phyloP scores from a whole-genome alignment of 164 flowering plant genomes.

The Nymphaea thermarum region DNA sequence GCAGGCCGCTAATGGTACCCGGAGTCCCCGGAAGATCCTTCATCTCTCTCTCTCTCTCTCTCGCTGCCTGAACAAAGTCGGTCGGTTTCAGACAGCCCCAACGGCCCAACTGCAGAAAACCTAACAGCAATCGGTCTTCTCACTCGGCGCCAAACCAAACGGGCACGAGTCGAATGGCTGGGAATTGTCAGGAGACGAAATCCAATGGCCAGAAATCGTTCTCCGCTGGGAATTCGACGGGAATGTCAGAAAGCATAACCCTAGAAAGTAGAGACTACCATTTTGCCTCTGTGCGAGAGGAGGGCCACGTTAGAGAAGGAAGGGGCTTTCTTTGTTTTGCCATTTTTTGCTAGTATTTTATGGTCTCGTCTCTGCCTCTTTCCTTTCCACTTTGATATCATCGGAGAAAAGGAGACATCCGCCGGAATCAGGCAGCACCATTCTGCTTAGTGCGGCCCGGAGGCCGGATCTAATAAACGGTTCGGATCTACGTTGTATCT shows the following conservation, averaged over 20 bases:
- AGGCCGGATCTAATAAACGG: too few relatives aligned
- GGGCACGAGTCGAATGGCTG: not conserved
- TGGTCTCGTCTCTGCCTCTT: not conserved
- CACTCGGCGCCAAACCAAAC: not conserved
- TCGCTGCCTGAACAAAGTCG: not conserved
- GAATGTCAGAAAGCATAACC: not conserved
- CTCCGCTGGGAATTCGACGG: not conserved
- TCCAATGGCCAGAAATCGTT: not conserved
- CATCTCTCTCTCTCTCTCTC: slow-evolving; percentile 21
- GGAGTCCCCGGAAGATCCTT: slow-evolving; percentile 68
- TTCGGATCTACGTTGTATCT: too few relatives aligned
- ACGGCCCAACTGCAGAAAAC: not conserved
- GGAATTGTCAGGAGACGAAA: not conserved
- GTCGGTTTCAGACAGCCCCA: not conserved
- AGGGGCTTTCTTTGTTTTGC: too few relatives aligned
- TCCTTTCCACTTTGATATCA: not conserved
- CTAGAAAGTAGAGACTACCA: not conserved
- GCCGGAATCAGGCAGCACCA: not conserved
- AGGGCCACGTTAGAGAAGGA: not conserved
- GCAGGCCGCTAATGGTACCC: slow-evolving; percentile 54
- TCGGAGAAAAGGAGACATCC: not conserved
- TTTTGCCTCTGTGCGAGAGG: not conserved
- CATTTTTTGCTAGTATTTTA: too few relatives aligned
- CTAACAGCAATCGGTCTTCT: not conserved
- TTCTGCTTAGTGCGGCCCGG: too few relatives aligned